These are phyloP conservation scores for Testicularia cyperi DNA, from an alignment of 1,284 basidiomycete genomes.

Conservation along the genomic window DNA sequence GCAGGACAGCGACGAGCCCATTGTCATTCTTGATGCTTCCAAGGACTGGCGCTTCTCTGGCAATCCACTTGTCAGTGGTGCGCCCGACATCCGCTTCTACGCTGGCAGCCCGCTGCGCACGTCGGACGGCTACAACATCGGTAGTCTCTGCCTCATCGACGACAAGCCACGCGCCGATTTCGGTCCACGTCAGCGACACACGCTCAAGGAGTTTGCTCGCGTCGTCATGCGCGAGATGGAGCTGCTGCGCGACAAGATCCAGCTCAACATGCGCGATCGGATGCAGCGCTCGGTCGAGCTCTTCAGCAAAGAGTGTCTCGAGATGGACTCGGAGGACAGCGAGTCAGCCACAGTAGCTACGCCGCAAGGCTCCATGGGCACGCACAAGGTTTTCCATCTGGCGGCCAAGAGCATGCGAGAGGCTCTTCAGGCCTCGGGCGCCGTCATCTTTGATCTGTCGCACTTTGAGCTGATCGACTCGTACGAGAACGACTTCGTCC, in stretches of 20 bases:
- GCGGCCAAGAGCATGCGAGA: conserved; percentile 83
- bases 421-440: conserved; percentile 87
- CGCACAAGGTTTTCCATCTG: conserved; percentile 54
- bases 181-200: conserved; percentile 82
- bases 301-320: conserved; percentile 89
- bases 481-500: conserved; percentile 65
- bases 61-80: conserved; percentile 73
- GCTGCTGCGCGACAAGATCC: conserved; percentile 90
- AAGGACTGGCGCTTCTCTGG: conserved; percentile 85
- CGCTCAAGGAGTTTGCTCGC: conserved; percentile 85
- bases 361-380: conserved; percentile 14
- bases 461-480: conserved; percentile 84
- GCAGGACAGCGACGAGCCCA: conserved; percentile 82
- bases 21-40: conserved; percentile 76
- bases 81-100: conserved; percentile 79
- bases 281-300: conserved; percentile 94
- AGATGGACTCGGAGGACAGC: conserved; percentile 70
- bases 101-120: conserved; percentile 87
- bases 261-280: conserved; percentile 82
- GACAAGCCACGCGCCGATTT: conserved; percentile 81
- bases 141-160: conserved; percentile 82
- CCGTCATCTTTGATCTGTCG: conserved; percentile 85
- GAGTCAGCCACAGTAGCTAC: conserved; percentile 17
- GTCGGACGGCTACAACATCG: conserved; percentile 84
- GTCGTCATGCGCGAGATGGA: conserved; percentile 96